A percentile compares a stretch with the other conserved stretches of the same genome.
Conservation (phyloP, 2,329 filamentous ascomycete species). For the Curvularia hawaiiensis region DNA sequence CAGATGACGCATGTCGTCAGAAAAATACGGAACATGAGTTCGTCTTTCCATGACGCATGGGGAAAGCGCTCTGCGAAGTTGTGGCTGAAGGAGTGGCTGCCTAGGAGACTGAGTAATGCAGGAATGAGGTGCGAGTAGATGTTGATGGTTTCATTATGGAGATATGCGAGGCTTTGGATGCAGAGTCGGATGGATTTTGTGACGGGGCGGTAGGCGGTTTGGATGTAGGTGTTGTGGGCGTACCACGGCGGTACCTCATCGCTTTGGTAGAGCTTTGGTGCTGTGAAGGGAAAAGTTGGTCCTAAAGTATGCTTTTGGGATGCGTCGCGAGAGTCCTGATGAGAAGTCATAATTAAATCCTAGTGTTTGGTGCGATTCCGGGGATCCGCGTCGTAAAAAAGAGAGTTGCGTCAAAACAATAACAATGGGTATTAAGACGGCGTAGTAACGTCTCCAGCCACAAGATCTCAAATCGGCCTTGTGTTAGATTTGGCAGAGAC, state of each 20-base stretch:
- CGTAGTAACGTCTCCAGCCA: not conserved
- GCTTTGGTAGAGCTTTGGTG: not conserved
- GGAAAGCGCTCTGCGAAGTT: constrained; percentile 13
- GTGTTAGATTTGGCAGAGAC: not conserved
- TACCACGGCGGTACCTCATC: constrained; percentile 10
- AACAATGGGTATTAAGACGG: not conserved
- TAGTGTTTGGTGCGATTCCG: not conserved
- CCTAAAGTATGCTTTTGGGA: not conserved
- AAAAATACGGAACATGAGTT: constrained; percentile 31
- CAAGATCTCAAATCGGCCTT: not conserved
- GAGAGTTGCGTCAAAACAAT: not conserved
- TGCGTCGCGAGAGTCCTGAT: not conserved
- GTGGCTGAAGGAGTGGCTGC: constrained; percentile 17
- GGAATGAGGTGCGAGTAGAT: constrained; percentile 67
- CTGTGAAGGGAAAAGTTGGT: not conserved
- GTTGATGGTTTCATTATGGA: constrained; percentile 71
- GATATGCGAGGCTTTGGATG: constrained; percentile 60
- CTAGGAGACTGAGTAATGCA: constrained; percentile 16
- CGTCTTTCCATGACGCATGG: constrained; percentile 22
- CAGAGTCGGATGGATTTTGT: constrained; percentile 63
- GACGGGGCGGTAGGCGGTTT: constrained; percentile 64
- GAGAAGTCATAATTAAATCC: not conserved
- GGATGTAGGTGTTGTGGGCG: constrained; percentile 49
- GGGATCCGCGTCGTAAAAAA: not conserved
- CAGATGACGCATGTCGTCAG: constrained; percentile 42